Conservation (phyloP, 2,329 filamentous ascomycete species). For the Paecilomyces dactylethromorphus region DNA sequence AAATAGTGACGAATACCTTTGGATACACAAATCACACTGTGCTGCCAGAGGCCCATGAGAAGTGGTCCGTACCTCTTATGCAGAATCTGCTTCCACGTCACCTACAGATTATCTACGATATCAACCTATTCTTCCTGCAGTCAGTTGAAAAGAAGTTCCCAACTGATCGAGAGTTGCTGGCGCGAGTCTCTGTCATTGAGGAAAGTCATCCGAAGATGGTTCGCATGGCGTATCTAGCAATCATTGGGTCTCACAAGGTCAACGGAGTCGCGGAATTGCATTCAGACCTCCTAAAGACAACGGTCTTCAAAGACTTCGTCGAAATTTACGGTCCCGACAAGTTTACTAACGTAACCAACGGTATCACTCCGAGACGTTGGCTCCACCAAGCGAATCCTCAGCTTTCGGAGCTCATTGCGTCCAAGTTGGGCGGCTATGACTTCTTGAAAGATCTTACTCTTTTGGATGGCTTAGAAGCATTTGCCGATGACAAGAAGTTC, state of each 20-base stretch:
- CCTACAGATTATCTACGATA: constrained; percentile 95
- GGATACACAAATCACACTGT: constrained; percentile 99
- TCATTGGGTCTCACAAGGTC: constrained; percentile 98
- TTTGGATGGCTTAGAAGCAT: constrained; percentile 79
- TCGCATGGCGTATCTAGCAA: constrained; percentile 90
- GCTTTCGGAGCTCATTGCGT: constrained; percentile 84
- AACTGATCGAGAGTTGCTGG: constrained; percentile 76
- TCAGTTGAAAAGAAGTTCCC: constrained; percentile 85
- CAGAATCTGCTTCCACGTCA: constrained; percentile 91
- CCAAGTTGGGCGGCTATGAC: constrained; percentile 73
- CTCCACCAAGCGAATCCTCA: constrained; percentile 94
- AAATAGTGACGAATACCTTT: constrained; percentile 70
- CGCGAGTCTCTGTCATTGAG: constrained; percentile 92
- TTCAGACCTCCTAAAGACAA: constrained; percentile 95
- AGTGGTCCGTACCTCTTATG: constrained; percentile 91
- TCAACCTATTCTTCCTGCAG: constrained; percentile 92
- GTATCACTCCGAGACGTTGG: constrained; percentile 93
- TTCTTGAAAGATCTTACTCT: constrained; percentile 88
- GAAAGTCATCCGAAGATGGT: constrained; percentile 97
- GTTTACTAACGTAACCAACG: constrained; percentile 98
- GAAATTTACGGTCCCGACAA: constrained; percentile 92
- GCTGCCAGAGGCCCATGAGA: constrained; percentile 91
- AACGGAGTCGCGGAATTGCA: constrained; percentile 97
- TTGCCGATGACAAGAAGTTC: constrained; percentile 79
- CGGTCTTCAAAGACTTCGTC: constrained; percentile 99